These are phyloP conservation scores for Pseudogymnoascus sp. DNA, from an alignment of 2,329 filamentous ascomycete genomes.

Conservation along the genomic window DNA sequence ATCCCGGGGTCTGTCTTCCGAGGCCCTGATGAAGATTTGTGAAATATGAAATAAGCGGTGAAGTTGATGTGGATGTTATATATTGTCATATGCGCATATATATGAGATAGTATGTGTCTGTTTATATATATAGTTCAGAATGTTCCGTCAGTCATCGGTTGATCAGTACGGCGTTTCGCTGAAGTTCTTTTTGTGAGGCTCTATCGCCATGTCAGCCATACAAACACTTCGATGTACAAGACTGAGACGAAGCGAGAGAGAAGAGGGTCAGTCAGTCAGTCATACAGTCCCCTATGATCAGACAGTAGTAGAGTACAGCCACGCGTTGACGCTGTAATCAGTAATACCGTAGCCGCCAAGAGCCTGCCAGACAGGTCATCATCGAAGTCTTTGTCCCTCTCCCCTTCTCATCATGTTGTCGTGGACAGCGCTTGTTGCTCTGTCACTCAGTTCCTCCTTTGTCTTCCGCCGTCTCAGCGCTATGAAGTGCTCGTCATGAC, in stretches of 20 bases:
- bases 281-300: neutral
- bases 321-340: neutral
- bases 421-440: neutral
- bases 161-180: neutral
- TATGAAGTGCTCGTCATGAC: neutral
- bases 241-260: neutral
- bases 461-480: neutral
- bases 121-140: neutral
- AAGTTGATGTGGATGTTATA: neutral
- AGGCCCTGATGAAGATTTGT: neutral
- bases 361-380: neutral
- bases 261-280: neutral
- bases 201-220: neutral
- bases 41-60: neutral
- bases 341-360: neutral
- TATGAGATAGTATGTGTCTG: neutral
- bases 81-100: neutral
- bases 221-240: neutral
- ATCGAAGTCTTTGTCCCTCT: neutral
- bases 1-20: neutral
- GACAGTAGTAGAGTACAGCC: neutral
- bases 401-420: neutral
- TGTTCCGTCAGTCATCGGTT: neutral
- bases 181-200: constrained; percentile 4
- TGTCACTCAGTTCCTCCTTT: neutral